A percentile compares a stretch with the other conserved stretches of the same genome.
Conservation (phyloP, 2,329 filamentous ascomycete species). For the Ceratocystis diversiconidia region DNA sequence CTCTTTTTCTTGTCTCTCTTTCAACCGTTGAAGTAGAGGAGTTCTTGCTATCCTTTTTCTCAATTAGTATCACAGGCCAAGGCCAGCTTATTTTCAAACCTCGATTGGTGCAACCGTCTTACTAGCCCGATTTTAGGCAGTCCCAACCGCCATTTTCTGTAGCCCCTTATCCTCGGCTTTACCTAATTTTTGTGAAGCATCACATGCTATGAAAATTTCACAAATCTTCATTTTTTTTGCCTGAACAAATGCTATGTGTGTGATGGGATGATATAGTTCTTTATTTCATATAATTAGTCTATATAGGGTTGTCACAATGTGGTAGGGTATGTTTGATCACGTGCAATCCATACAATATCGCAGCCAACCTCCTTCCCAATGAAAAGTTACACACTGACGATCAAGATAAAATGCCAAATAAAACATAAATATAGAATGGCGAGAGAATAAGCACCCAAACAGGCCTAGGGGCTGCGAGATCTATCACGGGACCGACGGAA, state of each 20-base stretch:
- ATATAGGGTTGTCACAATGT: too few species aligned
- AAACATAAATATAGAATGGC: conserved; percentile 5
- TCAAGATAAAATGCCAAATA: not conserved
- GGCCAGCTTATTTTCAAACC: not conserved
- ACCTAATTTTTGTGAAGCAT: not conserved
- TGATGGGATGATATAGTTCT: not conserved
- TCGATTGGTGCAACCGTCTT: not conserved
- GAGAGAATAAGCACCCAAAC: conserved; percentile 12
- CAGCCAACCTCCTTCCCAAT: not conserved
- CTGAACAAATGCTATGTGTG: not conserved
- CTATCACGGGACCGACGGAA: conserved; percentile 10
- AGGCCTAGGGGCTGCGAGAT: conserved; percentile 10
- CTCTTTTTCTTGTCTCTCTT: not conserved
- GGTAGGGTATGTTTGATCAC: not conserved
- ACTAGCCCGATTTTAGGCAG: not conserved
- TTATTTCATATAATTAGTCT: not conserved
- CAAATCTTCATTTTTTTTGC: not conserved
- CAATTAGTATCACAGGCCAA: not conserved
- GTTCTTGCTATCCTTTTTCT: not conserved
- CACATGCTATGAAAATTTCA: not conserved
- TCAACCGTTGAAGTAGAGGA: not conserved
- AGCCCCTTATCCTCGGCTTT: not conserved
- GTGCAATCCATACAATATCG: not conserved
- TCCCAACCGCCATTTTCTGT: not conserved
- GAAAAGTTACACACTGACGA: not conserved